A percentile compares a stretch with the other conserved stretches of the same genome.
These are phyloP conservation scores for Pelargonium myrrhifolium DNA, from an alignment of 441 rosid genomes.

Conservation along the genomic window DNA sequence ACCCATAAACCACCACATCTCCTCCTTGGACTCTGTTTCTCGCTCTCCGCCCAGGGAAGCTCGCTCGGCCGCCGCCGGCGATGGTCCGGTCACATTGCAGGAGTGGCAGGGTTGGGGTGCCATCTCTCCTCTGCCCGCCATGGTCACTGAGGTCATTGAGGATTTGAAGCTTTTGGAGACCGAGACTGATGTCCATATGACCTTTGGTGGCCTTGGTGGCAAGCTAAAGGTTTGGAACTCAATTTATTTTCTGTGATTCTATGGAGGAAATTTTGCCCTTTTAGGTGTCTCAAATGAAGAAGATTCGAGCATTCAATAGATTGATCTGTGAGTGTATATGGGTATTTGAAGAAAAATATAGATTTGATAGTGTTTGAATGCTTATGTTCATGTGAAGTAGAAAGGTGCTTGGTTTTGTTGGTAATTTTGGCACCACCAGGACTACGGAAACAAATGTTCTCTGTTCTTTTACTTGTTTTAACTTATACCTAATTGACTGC, in stretches of 20 bases:
- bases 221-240: constrained; percentile 50
- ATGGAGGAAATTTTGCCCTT: neutral
- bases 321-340: neutral
- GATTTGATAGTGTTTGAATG: neutral
- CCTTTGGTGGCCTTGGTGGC: constrained; percentile 74
- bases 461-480: neutral
- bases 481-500: neutral
- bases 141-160: constrained; percentile 50
- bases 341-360: neutral
- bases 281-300: neutral
- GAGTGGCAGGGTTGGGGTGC: constrained; percentile 85
- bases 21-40: constrained; percentile 28
- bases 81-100: constrained; percentile 36
- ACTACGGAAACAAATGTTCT: neutral
- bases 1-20: constrained; percentile 19
- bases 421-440: neutral
- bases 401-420: too few relatives aligned
- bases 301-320: neutral
- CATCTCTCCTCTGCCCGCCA: constrained; percentile 52
- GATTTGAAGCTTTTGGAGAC: constrained; percentile 66
- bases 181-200: constrained; percentile 45
- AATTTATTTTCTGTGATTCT: neutral
- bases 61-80: constrained; percentile 16
- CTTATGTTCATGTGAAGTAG: neutral
- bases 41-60: constrained; percentile 29